Evolutionary conservation across 169 alveolate genomes (phyloP).

Genomic region (Plasmodium inui): DNA sequence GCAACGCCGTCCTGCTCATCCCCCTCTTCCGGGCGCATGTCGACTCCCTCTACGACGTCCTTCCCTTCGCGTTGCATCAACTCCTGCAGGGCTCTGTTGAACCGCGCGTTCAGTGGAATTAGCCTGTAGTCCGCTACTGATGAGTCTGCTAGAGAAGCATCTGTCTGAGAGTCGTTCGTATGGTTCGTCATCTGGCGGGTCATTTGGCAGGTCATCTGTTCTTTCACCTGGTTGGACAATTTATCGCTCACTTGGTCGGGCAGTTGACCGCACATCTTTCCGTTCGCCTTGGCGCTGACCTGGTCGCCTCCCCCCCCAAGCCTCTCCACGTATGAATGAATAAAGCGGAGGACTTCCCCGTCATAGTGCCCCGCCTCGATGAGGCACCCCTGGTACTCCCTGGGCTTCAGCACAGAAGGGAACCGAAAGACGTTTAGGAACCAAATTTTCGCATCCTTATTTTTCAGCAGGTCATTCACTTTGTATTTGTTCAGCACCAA

Average conservation of each 20-base stretch:
- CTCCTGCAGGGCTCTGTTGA: conserved; percentile 16
- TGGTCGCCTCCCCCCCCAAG: background rate
- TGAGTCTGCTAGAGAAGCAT: background rate
- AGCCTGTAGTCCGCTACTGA: conserved; percentile 7
- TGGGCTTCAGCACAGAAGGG: conserved; percentile 38
- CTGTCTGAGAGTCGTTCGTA: background rate
- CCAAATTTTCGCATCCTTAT: conserved; percentile 38
- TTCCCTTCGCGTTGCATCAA: background rate
- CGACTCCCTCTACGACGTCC: background rate
- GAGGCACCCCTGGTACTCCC: conserved; percentile 14
- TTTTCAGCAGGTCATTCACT: conserved; percentile 29
- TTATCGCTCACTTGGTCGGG: too few species aligned
- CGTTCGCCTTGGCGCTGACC: background rate
- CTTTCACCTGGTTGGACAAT: background rate
- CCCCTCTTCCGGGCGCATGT: background rate
- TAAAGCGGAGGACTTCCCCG: background rate
- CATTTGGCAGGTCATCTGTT: background rate
- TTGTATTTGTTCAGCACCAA: conserved; percentile 33
- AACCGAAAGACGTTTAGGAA: conserved; percentile 36
- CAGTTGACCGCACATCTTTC: too few species aligned
- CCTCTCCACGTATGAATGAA: conserved; percentile 7
- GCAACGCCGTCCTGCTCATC: background rate
- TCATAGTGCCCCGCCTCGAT: background rate
- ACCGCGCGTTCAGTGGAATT: conserved; percentile 47
- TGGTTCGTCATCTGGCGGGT: background rate